Conservation (phyloP, 352 stramenopile species). For the Achlya hypogyna region DNA sequence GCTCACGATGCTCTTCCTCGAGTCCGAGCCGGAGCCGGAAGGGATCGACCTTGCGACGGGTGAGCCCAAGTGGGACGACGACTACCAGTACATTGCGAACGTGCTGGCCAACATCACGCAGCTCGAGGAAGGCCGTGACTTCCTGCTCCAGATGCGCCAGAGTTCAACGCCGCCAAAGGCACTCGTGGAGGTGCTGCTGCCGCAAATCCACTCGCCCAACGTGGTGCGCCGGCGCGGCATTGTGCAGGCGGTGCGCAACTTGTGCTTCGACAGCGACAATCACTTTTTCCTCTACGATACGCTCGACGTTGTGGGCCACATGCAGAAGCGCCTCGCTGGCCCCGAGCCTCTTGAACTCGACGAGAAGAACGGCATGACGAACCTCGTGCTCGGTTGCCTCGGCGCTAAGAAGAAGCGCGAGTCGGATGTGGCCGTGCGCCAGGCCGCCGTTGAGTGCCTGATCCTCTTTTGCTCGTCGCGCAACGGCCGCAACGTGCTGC, state of each 20-base stretch:
- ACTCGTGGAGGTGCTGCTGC: slow-evolving; percentile 50
- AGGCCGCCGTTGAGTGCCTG: slow-evolving; percentile 61
- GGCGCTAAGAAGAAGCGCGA: slow-evolving; percentile 80
- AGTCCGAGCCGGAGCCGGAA: slow-evolving; percentile 65
- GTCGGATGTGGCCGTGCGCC: slow-evolving; percentile 56
- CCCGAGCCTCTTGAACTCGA: slow-evolving; percentile 67
- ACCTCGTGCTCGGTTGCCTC: slow-evolving; percentile 49
- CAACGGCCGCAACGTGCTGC: slow-evolving; percentile 66
- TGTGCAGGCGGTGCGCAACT: slow-evolving; percentile 57
- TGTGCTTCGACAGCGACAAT: slow-evolving; percentile 84
- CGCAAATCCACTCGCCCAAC: slow-evolving; percentile 74
- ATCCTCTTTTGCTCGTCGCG: slow-evolving; percentile 70
- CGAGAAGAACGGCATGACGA: slow-evolving; percentile 75
- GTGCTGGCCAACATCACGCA: slow-evolving; percentile 81
- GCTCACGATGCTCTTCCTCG: slow-evolving; percentile 59
- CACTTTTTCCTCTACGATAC: slow-evolving; percentile 85
- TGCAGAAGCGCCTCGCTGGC: slow-evolving; percentile 62
- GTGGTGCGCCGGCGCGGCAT: slow-evolving; percentile 69
- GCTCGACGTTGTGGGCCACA: slow-evolving; percentile 69
- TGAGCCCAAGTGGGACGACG: slow-evolving; percentile 79
- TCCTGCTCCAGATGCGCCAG: slow-evolving; percentile 58
- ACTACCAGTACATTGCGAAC: slow-evolving; percentile 83
- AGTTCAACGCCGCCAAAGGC: slow-evolving; percentile 19
- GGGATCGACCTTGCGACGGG: slow-evolving; percentile 54
- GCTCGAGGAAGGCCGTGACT: slow-evolving; percentile 63